A percentile compares a stretch with the other conserved stretches of the same genome.
Conservation (phyloP, 129 eudicot species). For the carrot (Daucus carota) region DNA sequence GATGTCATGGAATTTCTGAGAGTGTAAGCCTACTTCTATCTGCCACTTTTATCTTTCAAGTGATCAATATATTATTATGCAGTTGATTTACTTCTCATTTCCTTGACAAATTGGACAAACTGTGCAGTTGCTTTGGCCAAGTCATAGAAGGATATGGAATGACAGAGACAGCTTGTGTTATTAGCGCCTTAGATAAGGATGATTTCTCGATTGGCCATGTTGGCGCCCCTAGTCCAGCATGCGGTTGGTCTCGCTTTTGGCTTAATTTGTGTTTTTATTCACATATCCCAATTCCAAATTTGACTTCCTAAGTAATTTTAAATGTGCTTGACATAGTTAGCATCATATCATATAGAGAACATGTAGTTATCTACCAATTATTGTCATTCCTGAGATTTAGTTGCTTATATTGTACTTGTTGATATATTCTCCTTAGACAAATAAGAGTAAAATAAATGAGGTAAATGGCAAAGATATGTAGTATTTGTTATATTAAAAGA, state of each 20-base stretch:
- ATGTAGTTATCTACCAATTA: not conserved
- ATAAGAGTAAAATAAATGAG: not conserved
- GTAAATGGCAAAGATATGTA: not conserved
- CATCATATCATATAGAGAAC: not conserved
- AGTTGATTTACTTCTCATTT: not conserved
- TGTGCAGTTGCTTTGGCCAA: conserved; percentile 69
- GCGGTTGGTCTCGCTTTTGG: conserved; percentile 45
- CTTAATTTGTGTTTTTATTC: not conserved
- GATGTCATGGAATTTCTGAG: conserved; percentile 81
- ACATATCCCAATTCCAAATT: not conserved
- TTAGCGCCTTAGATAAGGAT: conserved; percentile 39
- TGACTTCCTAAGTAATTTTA: no score
- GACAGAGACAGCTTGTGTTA: conserved; percentile 73
- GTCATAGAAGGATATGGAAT: conserved; percentile 79
- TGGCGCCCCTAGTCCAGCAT: conserved; percentile 66
- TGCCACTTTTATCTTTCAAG: not conserved
- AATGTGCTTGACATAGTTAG: not conserved
- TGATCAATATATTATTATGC: not conserved
- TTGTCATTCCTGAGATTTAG: not conserved
- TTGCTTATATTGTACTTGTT: not conserved
- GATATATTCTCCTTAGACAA: not conserved
- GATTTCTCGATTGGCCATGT: conserved; percentile 70
- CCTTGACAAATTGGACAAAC: conserved; percentile 1
- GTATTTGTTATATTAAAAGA: not conserved
- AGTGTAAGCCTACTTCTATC: conserved; percentile 42